These are phyloP conservation scores for Dipteronia dyeriana DNA, from an alignment of 345 rosid genomes.

Conservation along the genomic window DNA sequence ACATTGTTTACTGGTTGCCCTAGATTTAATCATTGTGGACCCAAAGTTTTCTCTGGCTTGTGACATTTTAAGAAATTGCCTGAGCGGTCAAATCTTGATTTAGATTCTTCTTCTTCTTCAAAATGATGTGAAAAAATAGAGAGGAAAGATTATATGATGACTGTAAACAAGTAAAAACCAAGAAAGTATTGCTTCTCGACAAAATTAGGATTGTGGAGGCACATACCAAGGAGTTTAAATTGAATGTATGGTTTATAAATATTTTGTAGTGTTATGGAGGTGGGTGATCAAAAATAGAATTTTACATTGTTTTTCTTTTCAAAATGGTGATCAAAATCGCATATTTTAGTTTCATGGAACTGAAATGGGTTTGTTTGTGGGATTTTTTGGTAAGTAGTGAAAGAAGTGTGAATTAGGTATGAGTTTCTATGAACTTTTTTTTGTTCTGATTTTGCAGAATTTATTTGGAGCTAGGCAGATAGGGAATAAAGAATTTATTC, in stretches of 20 bases:
- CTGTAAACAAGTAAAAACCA: too few species aligned
- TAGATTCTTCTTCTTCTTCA: too few species aligned
- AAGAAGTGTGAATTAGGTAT: slow-evolving; percentile 26
- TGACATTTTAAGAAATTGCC: slow-evolving; percentile 82
- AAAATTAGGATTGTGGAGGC: too few species aligned
- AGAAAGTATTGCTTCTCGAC: too few species aligned
- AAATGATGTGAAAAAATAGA: too few species aligned
- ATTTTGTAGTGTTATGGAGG: slow-evolving; percentile 14
- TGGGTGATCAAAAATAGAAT: slow-evolving; percentile 1
- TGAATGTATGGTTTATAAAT: slow-evolving; percentile 18
- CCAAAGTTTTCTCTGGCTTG: slow-evolving; percentile 62
- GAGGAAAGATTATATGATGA: too few species aligned
- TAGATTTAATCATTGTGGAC: slow-evolving; percentile 68
- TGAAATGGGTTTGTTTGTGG: slow-evolving; percentile 22
- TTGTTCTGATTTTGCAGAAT: slow-evolving; percentile 2
- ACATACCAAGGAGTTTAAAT: background rate
- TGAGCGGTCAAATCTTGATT: too few species aligned
- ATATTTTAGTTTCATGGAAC: too few species aligned
- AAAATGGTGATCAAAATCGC: too few species aligned
- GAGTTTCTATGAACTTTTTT: slow-evolving; percentile 11
- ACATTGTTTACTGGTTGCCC: background rate
- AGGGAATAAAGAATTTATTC: slow-evolving; percentile 34
- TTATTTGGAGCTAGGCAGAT: slow-evolving; percentile 20
- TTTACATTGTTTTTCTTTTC: background rate
- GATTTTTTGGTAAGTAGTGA: background rate